Percentiles rank a stretch among this genome's conserved stretches.
phyloP scores from a whole-genome alignment of 2,329 filamentous ascomycete genomes.

The Cladophialophora yegresii region DNA sequence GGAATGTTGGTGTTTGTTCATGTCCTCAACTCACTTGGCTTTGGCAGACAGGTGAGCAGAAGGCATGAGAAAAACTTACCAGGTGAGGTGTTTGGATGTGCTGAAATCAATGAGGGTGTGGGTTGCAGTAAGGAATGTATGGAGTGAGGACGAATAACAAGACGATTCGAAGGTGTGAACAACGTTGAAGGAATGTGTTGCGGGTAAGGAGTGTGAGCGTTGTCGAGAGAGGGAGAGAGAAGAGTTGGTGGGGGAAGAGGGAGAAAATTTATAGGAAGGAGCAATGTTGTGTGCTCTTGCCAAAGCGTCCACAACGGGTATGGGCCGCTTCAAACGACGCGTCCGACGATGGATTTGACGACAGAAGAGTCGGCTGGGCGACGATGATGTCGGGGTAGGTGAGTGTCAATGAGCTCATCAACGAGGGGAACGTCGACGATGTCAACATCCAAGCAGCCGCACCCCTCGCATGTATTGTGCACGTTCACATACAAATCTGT shows the following conservation, averaged over 20 bases:
- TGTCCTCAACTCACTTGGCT: slow-evolving; percentile 8
- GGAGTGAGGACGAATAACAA: slow-evolving; percentile 23
- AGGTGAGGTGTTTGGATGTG: background rate
- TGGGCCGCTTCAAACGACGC: slow-evolving; percentile 14
- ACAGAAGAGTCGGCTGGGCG: slow-evolving; percentile 6
- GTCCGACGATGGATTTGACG: slow-evolving; percentile 2
- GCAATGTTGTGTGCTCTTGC: slow-evolving; percentile 10
- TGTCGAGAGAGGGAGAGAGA: slow-evolving; percentile 10
- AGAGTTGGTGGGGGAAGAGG: slow-evolving; percentile 3
- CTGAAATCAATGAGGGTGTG: slow-evolving; percentile 14
- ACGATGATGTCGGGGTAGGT: background rate
- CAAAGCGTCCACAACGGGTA: slow-evolving; percentile 18
- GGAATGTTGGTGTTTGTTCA: background rate
- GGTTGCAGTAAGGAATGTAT: slow-evolving; percentile 21
- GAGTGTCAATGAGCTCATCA: slow-evolving; percentile 11
- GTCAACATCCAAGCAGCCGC: slow-evolving; percentile 1
- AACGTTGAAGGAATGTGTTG: slow-evolving; percentile 19
- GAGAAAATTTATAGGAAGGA: slow-evolving; percentile 11
- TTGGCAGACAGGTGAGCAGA: background rate
- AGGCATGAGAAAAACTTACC: slow-evolving; percentile 4
- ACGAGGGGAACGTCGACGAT: slow-evolving; percentile 1
- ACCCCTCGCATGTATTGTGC: background rate
- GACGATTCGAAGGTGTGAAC: slow-evolving; percentile 7
- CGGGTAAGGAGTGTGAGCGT: slow-evolving; percentile 13
- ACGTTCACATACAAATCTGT: slow-evolving; percentile 12